Base-by-base conservation (phyloP, 805 yeast genomes). In the Lachancea thermotolerans region DNA sequence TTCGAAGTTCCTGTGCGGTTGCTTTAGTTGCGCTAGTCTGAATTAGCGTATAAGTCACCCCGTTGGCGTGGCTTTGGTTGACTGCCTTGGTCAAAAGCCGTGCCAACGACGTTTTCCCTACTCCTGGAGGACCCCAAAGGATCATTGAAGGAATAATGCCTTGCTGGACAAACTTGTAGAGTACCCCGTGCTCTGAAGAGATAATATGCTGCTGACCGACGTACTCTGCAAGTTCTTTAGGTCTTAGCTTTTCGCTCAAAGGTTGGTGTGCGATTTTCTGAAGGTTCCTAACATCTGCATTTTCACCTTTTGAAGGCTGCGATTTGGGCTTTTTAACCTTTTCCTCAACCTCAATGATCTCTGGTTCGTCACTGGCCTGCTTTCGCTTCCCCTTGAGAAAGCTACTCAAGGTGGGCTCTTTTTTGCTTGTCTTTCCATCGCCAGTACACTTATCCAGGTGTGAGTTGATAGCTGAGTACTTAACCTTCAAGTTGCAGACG, bases 41-140 rank as follows among this genome's bases (percentile, higher is more conserved):
- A 2, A 85, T 72, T 58, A 88, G 81, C 37, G 81, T 58, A 28
- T 68, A 67, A 10, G 57, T 57, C 3, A 42, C 39, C 1, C 51
- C 48, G 9, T 41, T 34, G 11, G 36, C 17, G 11, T 29, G 34
- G 17, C 37, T 31, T 5, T 43, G 35, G 9, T 49, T 50, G 7
- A 68, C 62, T 0, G 57, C 52, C 28, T 57, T 53, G 4, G 71
- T 55, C 7, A 72, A 51, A 15, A 74, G 59, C n/a, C 84, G 63
- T 0, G 95, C 93, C 25, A 93, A 60, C 0, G 96, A 83, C 0
- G 99, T 93, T 59, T 93, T 93, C 0, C 72, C 91, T 2, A 88
- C 90, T 0, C 99, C 99, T 1, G 97, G 95, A 0, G 95, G 95
- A 0, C 99, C 99, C 85, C 93, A 85, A 4, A 93, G 66, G 1